Conservation (phyloP, 257 asterid species). For the Nicotiana noctiflora region DNA sequence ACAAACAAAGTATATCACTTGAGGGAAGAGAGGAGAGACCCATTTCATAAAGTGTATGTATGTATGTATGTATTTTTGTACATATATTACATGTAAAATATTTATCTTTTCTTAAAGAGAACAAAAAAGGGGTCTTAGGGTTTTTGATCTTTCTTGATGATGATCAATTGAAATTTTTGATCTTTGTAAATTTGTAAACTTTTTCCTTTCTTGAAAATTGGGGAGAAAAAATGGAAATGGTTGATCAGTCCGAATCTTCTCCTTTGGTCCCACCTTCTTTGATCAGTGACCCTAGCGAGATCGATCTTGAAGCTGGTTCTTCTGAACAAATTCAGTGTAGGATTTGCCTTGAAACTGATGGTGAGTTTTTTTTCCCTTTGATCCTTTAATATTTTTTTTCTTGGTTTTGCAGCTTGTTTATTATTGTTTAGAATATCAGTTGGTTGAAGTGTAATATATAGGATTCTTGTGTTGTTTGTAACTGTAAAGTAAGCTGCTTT, state of each 20-base stretch:
- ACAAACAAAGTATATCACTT: not conserved
- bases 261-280: constrained; percentile 71
- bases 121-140: not conserved
- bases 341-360: constrained; percentile 94
- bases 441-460: not conserved
- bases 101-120: not conserved
- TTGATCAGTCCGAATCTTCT: constrained; percentile 49
- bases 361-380: constrained; percentile 22
- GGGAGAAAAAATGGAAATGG: constrained; percentile 31
- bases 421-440: not conserved
- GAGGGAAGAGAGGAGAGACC: not conserved
- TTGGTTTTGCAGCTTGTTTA: not conserved
- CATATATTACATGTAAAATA: not conserved
- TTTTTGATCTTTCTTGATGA: not conserved
- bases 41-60: not conserved
- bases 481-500: constrained; percentile 5
- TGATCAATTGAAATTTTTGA: not conserved
- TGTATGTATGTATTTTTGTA: not conserved
- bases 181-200: not conserved
- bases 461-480: not conserved
- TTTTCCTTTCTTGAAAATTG: not conserved
- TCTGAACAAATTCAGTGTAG: constrained; percentile 98
- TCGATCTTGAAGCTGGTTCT: constrained; percentile 96
- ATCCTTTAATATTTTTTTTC: not conserved
- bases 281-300: constrained; percentile 53